Evolutionary conservation across 305 asterid genomes (phyloP).

Genomic region (Stenogyne calaminthoides): DNA sequence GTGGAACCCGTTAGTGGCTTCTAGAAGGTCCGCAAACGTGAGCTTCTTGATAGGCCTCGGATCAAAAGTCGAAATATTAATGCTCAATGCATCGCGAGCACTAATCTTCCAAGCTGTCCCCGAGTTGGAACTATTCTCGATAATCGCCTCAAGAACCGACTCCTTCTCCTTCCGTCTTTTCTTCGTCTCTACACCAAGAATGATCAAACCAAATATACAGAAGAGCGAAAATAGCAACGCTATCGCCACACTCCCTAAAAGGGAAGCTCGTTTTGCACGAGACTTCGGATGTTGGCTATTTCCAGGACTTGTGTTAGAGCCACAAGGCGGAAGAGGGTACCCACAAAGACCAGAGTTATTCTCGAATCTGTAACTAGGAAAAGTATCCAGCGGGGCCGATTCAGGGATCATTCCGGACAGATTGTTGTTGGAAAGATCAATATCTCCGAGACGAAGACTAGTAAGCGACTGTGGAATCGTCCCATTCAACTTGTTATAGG

Average conservation of each 20-base stretch:
- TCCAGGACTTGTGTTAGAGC: constrained; percentile 20
- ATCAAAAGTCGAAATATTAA: constrained; percentile 65
- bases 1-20: constrained; percentile 70
- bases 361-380: constrained; percentile 54
- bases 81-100: constrained; percentile 69
- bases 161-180: constrained; percentile 67
- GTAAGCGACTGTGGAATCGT: constrained; percentile 60
- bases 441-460: constrained; percentile 61
- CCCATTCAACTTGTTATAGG: constrained; percentile 62
- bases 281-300: constrained; percentile 41
- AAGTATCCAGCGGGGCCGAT: constrained; percentile 69
- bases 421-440: constrained; percentile 70
- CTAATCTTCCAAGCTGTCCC: constrained; percentile 64
- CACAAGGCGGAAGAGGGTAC: constrained; percentile 62
- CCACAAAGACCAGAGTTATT: constrained; percentile 86
- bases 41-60: constrained; percentile 64
- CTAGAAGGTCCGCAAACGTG: constrained; percentile 77
- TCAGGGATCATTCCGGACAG: constrained; percentile 73
- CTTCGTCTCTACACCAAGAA: constrained; percentile 53
- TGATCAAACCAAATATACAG: constrained; percentile 58
- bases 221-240: constrained; percentile 68
- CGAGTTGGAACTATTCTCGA: constrained; percentile 61
- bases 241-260: constrained; percentile 69
- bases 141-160: constrained; percentile 64
- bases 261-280: constrained; percentile 55